Evolutionary conservation across 768 basidiomycete genomes (phyloP).

Genomic region (Suillus tomentosus): DNA sequence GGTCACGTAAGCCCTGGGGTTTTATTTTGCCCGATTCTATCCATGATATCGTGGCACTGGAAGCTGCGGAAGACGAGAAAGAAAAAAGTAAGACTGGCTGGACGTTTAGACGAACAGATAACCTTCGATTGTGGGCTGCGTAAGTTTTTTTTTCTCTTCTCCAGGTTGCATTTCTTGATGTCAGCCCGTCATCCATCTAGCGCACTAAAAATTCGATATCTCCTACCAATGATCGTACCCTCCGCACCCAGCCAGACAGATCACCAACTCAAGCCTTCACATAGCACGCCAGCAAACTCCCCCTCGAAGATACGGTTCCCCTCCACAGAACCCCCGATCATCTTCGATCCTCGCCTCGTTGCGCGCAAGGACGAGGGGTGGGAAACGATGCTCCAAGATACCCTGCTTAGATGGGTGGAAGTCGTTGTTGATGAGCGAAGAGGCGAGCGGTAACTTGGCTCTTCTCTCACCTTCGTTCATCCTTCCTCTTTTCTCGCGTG

Average conservation of each 20-base stretch:
- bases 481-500: neutral
- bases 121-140: constrained; percentile 84
- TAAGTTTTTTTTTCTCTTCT: constrained; percentile 39
- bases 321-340: constrained; percentile 47
- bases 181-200: constrained; percentile 35
- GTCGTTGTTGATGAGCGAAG: constrained; percentile 70
- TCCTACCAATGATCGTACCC: constrained; percentile 66
- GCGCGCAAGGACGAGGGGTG: constrained; percentile 78
- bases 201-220: constrained; percentile 81
- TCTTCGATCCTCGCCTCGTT: constrained; percentile 74
- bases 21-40: constrained; percentile 77
- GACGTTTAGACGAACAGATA: constrained; percentile 88
- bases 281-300: constrained; percentile 29
- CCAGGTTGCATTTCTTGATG: constrained; percentile 1
- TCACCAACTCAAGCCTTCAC: constrained; percentile 23
- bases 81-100: constrained; percentile 61
- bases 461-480: neutral
- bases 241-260: constrained; percentile 36
- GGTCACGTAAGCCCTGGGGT: constrained; percentile 85
- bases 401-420: constrained; percentile 65
- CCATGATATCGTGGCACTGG: constrained; percentile 76
- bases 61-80: constrained; percentile 44
- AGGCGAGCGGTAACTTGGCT: constrained; percentile 30
- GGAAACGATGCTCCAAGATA: constrained; percentile 74
- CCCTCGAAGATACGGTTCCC: constrained; percentile 40